Base-by-base conservation (phyloP, 208 protist genomes). In the Trypanosoma lewisi region DNA sequence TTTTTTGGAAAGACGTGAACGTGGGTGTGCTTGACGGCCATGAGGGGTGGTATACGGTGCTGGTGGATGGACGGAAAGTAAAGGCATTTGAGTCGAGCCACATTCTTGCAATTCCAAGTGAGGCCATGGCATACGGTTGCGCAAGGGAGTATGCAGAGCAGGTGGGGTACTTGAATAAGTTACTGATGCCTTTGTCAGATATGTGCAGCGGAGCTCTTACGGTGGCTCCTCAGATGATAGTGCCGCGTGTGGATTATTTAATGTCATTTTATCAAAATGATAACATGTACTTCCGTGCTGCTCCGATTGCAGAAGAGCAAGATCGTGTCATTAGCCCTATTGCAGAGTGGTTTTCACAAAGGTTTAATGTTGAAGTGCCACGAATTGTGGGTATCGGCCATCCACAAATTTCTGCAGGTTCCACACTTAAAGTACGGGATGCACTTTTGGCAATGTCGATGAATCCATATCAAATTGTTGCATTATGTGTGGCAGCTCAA, bases 181-280 rank as follows among this genome's bases (percentile, higher is more conserved):
- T 95, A 44, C 74, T 93, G 19, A 97, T 97, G 92, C 92, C 92
- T 37, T 73, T 97, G 70, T 80, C 77, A 0, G 92, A 97, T 63
- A 75, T 97, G 19, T 91, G 89, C 74, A 96, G 89, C 62, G 92
- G 89, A 2, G 80, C 88, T 0, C 73, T 93, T 23, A 85, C 94
- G 55, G 86, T 96, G 16, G 78, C 85, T 2, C 88, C 87, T 41
- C 85, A 94, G 70, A 91, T 91, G 80, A 83, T 97, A 55, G 65
- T 75, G 23, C 87, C 89, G 16, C 85, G 92, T 55, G 80, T 97
- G 27, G 89, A 94, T 62, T 96, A 97, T 72, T 82, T 96, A 59
- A 83, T 97, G 64, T 88, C 87, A 25, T 97, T 97, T 49, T 95
- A 86, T 58, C 87, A 93, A 53, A 92, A 91, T 68, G 92, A 97